Base-by-base conservation (phyloP, 2,329 filamentous ascomycete species). In the Ophiosphaerella narmari region DNA sequence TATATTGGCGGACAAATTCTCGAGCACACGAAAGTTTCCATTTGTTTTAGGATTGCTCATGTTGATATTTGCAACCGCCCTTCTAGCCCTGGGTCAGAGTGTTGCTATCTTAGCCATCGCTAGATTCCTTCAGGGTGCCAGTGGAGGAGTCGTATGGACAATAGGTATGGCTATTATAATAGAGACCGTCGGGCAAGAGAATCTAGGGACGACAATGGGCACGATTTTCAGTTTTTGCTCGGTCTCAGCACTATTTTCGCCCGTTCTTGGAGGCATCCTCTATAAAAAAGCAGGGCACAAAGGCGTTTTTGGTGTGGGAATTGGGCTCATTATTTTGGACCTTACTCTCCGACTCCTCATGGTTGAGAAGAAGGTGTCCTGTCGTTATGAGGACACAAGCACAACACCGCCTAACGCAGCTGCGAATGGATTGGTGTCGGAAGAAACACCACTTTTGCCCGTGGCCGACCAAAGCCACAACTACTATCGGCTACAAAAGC, bases 161-260 rank as follows among this genome's bases (percentile, higher is more conserved):
- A 79, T 83, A 8, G 81, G 83, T 0, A 68, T 86, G 9, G 81
- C 84, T 1, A 74, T 87, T 51, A 75, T 83, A 34, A 71, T 84
- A 5, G 84, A 86, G 61, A 84, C 83, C 0, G 83, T 86, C 6
- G 76, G 79, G 0, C 75, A 73, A 2, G 74, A 81, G 42, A 81
- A 83, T 39, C 65, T 87, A 33, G 85, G 84, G 2, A 85, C 84
- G 63, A 81, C 81, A 1, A 81, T 87, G 61, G 85, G 85, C 12
- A 79, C 80, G 39, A 81, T 85, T 7, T 85, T 84, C 65, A 81
- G 80, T 51, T 80, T 86, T 53, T 80, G 85, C 43, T 81, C 80
- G 0, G 74, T 84, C 0, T 84, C 84, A 0, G 78, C 80, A 36
- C 70, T 87, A 5, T 71, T 81, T 13, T 78, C 83, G 0, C 85